Conservation (phyloP, 139 green algal species). For the Picocystis salinarum region DNA sequence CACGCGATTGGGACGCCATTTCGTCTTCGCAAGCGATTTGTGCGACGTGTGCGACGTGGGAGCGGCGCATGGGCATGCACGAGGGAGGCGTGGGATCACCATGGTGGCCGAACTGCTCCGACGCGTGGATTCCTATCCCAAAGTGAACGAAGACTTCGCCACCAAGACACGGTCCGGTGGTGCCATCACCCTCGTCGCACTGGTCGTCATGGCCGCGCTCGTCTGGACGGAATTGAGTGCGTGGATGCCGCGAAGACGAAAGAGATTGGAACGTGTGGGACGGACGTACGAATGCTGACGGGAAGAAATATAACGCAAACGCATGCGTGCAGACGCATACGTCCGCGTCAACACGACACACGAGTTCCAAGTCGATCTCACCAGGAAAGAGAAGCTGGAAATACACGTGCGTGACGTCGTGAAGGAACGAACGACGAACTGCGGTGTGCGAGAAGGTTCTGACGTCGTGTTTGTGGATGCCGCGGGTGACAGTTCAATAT, state of each 20-base stretch:
- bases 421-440: too few relatives aligned
- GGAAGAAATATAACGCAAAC: neutral
- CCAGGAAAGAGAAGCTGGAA: conserved; percentile 55
- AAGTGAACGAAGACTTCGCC: conserved; percentile 87
- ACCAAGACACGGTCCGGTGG: conserved; percentile 64
- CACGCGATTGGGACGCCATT: too few relatives aligned
- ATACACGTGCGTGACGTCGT: conserved; percentile 57
- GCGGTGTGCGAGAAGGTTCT: too few relatives aligned
- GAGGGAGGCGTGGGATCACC: too few relatives aligned
- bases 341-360: conserved; percentile 37
- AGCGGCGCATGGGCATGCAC: too few relatives aligned
- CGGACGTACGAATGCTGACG: neutral
- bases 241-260: conserved; percentile 7
- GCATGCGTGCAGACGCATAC: conserved; percentile 42
- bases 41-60: too few relatives aligned
- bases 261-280: neutral
- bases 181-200: conserved; percentile 75
- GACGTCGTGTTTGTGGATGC: too few relatives aligned
- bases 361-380: conserved; percentile 73
- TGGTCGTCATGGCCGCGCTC: conserved; percentile 69
- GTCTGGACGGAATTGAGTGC: conserved; percentile 80
- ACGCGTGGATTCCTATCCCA: conserved; percentile 79
- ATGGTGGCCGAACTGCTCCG: too few relatives aligned
- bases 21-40: too few relatives aligned
- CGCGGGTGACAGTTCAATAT: conserved; percentile 87